phyloP scores from a whole-genome alignment of 2,329 filamentous ascomycete genomes.

The Arthroderma uncinatum region DNA sequence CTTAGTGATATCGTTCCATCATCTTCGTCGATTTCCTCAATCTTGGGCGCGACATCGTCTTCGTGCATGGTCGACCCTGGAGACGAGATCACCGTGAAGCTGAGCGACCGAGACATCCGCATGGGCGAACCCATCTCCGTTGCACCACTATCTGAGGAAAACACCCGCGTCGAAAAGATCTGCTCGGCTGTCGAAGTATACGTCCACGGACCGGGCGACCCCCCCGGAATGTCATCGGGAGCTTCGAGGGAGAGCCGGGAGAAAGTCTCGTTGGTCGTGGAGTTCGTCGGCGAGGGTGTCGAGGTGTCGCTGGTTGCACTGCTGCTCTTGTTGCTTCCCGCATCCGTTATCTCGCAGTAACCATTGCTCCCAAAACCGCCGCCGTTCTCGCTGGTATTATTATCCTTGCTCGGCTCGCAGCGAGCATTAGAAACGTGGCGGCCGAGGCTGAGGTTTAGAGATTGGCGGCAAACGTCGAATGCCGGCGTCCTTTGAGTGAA shows the following conservation, averaged over 20 bases:
- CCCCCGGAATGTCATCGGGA: conserved; percentile 26
- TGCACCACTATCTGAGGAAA: conserved; percentile 11
- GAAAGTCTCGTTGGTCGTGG: conserved; percentile 23
- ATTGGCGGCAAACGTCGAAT: conserved; percentile 19
- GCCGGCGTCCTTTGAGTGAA: conserved; percentile 29
- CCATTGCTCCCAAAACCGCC: conserved; percentile 18
- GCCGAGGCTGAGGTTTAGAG: conserved; percentile 14
- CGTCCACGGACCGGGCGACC: conserved; percentile 21
- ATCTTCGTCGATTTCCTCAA: conserved; percentile 44
- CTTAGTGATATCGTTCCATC: conserved; percentile 26
- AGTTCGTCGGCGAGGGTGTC: conserved; percentile 13
- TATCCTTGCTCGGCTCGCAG: conserved; percentile 1
- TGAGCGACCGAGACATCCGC: conserved; percentile 14
- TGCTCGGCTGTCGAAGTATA: conserved; percentile 9
- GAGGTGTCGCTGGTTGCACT: background rate
- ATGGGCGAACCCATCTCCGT: conserved; percentile 14
- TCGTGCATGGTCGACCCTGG: conserved; percentile 17
- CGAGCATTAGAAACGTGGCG: conserved; percentile 1
- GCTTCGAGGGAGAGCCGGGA: conserved; percentile 25
- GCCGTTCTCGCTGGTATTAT: conserved; percentile 16
- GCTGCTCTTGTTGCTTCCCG: background rate
- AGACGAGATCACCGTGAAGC: conserved; percentile 21
- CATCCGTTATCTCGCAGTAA: conserved; percentile 4
- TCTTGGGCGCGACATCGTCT: conserved; percentile 40
- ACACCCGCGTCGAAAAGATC: conserved; percentile 8